These are phyloP conservation scores for Cyclostephanos tholiformis DNA, from an alignment of 108 stramenopile genomes.

Conservation along the genomic window DNA sequence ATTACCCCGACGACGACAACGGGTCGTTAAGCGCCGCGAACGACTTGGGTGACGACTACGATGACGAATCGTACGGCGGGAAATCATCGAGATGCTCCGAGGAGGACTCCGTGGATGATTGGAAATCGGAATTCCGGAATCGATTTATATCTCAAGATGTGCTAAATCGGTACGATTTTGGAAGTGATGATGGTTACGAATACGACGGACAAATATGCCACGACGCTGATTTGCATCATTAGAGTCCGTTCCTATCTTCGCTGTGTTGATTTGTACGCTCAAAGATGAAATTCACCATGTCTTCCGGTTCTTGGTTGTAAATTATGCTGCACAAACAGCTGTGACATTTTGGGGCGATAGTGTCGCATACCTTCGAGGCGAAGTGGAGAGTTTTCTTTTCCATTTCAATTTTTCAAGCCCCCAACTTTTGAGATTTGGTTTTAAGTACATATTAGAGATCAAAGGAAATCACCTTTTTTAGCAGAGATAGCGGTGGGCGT, in stretches of 20 bases:
- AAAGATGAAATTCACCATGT: too few relatives aligned
- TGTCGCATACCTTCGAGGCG: too few relatives aligned
- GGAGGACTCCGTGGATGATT: constrained; percentile 18
- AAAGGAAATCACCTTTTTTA: too few relatives aligned
- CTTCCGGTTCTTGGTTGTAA: too few relatives aligned
- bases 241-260: not conserved
- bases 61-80: constrained; percentile 4
- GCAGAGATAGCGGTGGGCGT: too few relatives aligned
- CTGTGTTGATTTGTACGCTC: too few relatives aligned
- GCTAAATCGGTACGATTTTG: constrained; percentile 23
- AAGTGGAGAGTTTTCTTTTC: too few relatives aligned
- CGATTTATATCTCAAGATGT: constrained; percentile 22
- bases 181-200: constrained; percentile 30
- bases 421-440: too few relatives aligned
- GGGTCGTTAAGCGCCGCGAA: not conserved
- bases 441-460: too few relatives aligned
- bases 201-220: constrained; percentile 28
- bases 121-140: constrained; percentile 45
- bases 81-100: not conserved
- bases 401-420: too few relatives aligned
- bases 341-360: too few relatives aligned
- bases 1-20: constrained; percentile 45
- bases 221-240: constrained; percentile 1
- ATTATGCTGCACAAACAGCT: too few relatives aligned
- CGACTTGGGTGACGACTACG: constrained; percentile 24